Conservation (phyloP, 805 yeast species). For the Candida krabiensis region DNA sequence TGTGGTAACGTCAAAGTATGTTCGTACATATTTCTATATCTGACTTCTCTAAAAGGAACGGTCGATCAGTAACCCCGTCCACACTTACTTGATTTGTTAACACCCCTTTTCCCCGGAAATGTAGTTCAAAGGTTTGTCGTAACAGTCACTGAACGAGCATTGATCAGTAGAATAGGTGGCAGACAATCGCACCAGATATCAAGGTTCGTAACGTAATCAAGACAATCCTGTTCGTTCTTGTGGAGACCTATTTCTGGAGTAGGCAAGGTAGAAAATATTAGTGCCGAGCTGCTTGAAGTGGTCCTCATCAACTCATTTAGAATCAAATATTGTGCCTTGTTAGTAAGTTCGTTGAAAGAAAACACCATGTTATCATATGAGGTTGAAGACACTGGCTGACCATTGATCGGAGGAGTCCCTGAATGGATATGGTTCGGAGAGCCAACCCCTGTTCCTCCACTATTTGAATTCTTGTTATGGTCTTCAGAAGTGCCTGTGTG, state of each 20-base stretch:
- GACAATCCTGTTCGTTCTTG: conserved; percentile 61
- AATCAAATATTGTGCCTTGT: conserved; percentile 85
- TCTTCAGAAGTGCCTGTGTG: background rate
- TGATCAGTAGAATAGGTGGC: conserved; percentile 80
- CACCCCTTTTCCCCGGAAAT: no score
- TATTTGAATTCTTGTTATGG: background rate
- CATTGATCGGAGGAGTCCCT: background rate
- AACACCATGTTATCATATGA: conserved; percentile 24
- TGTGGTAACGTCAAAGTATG: no score
- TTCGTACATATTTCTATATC: no score
- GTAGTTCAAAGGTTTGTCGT: conserved; percentile 86
- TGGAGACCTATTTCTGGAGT: conserved; percentile 86
- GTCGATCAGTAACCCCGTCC: no score
- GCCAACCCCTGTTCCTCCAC: background rate
- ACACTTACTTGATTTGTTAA: no score
- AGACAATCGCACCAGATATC: conserved; percentile 79
- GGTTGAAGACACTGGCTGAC: conserved; percentile 9
- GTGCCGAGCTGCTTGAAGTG: conserved; percentile 60
- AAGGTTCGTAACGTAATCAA: conserved; percentile 72
- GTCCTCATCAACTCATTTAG: conserved; percentile 80
- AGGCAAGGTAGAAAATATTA: conserved; percentile 87
- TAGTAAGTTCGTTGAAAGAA: conserved; percentile 85
- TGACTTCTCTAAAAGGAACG: no score
- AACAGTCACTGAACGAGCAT: conserved; percentile 93
- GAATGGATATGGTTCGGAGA: background rate